Evolutionary conservation across 2,329 filamentous ascomycete species (phyloP).

Genomic region (Pseudogymnoascus sp.): DNA sequence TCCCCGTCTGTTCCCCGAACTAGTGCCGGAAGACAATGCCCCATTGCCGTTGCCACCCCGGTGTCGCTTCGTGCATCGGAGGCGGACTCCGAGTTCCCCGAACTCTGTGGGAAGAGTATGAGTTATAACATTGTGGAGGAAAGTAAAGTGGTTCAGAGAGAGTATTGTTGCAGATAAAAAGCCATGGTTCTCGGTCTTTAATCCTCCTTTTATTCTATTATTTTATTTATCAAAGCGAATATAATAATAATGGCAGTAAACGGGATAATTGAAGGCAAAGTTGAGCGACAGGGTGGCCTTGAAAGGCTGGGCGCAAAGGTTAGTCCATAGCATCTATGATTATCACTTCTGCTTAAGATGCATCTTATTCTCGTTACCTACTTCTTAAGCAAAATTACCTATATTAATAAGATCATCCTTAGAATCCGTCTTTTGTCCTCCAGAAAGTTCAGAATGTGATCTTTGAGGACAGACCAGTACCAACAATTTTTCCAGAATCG

Average conservation of each 20-base stretch:
- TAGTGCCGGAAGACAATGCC: not conserved
- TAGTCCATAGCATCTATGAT: not conserved
- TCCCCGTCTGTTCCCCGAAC: not conserved
- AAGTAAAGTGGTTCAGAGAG: not conserved
- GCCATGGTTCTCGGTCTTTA: not conserved
- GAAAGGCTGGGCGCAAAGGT: not conserved
- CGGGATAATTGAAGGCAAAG: not conserved
- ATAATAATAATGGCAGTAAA: not conserved
- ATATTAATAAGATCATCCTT: not conserved
- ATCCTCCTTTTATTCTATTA: not conserved
- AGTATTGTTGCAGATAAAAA: not conserved
- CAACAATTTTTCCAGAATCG: conserved; percentile 22
- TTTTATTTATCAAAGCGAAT: not conserved
- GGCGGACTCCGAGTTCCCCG: not conserved
- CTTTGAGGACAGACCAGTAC: conserved; percentile 37
- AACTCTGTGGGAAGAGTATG: no score
- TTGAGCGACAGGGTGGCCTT: not conserved
- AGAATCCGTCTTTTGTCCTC: conserved; percentile 42
- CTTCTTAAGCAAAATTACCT: not conserved
- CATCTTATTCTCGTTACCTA: not conserved
- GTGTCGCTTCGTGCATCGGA: not conserved
- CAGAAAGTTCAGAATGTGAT: conserved; percentile 36
- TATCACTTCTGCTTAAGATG: not conserved
- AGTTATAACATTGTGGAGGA: conserved; percentile 4
- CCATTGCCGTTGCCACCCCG: not conserved